Evolutionary conservation across 352 stramenopile genomes (phyloP), one percentile per base, ranked within the genome.

Genomic region (Globisporangium cystogenes): DNA sequence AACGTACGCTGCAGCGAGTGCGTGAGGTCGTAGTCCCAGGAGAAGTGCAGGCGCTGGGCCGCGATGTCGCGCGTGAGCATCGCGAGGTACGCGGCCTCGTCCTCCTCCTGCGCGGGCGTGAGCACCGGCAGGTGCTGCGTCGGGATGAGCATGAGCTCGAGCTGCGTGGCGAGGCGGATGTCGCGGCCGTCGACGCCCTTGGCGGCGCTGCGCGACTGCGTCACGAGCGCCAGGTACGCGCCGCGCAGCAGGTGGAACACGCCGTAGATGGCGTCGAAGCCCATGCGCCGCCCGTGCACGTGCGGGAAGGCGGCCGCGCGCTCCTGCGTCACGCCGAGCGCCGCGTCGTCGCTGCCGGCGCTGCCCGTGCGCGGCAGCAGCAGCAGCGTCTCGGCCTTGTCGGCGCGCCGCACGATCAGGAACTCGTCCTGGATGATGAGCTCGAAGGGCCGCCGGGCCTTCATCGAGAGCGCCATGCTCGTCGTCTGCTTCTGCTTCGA

Each of bases 241-340:
- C 82, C 79, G 2, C 73, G 70, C 27, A 90, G 67, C 62, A 90
- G 60, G 60, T 53, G 72, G 62, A 86, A 89, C 40, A 93, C 69
- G 59, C 82, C 79, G 64, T 87, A 93, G 59, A 93, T 86, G 29
- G 76, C 80, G 62, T 91, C 77, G 36, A 90, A 90, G 37, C 55
- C 61, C 74, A 93, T 83, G 50, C 74, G 76, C 16, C 82, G 80
- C 8, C 82, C 80, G 59, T 90, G 77, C 48, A 87, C 46, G 44
- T 86, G 77, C 59, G 73, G 72, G 43, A 81, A 73, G 46, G 83
- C 68, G 59, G 70, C 58, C 31, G 80, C 66, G 46, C 89, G 74
- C 46, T 92, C 76, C 27, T 87, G 69, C 43, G 64, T 60, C 27
- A 92, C 55, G 39, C 61, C 65, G 15, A 87, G 68, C 45, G 72